A percentile compares a stretch with the other conserved stretches of the same genome.
Conservation (phyloP, 306 rosid genomes). For the Vigna reflexopilosa region DNA sequence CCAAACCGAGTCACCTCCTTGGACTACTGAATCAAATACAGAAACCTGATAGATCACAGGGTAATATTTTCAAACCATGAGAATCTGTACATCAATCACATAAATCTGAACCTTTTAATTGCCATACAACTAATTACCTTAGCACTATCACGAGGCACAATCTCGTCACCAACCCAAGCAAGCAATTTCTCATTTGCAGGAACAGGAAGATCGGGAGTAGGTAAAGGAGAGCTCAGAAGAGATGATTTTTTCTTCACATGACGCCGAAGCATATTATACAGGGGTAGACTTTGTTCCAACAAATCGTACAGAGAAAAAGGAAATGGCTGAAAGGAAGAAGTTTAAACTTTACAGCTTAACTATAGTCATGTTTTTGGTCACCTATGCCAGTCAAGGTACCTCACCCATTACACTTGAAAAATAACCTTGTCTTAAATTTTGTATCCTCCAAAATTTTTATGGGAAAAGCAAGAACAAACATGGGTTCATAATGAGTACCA, state of each 20-base stretch:
- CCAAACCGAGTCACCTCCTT: conserved; percentile 97
- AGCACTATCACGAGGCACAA: conserved; percentile 78
- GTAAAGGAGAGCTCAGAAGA: conserved; percentile 62
- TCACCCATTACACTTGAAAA: neutral
- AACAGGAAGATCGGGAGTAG: conserved; percentile 79
- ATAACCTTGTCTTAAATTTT: neutral
- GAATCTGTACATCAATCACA: conserved; percentile 36
- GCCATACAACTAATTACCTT: conserved; percentile 58
- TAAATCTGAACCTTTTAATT: conserved; percentile 27
- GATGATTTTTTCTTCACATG: conserved; percentile 61
- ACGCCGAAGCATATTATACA: conserved; percentile 73
- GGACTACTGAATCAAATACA: conserved; percentile 88
- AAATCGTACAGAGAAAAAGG: conserved; percentile 65
- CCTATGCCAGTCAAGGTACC: neutral
- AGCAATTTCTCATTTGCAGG: conserved; percentile 82
- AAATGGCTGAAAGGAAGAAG: conserved; percentile 61
- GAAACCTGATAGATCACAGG: conserved; percentile 64
- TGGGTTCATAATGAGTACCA: neutral
- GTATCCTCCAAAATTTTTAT: neutral
- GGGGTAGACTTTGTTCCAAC: conserved; percentile 79
- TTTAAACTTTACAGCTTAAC: conserved; percentile 34
- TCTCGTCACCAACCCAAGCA: conserved; percentile 91
- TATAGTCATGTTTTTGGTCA: neutral
- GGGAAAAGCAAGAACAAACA: conserved; percentile 3
- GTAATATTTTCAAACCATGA: conserved; percentile 41